These are phyloP conservation scores for Candida silvatica DNA, from an alignment of 805 yeast species.

Conservation along the genomic window DNA sequence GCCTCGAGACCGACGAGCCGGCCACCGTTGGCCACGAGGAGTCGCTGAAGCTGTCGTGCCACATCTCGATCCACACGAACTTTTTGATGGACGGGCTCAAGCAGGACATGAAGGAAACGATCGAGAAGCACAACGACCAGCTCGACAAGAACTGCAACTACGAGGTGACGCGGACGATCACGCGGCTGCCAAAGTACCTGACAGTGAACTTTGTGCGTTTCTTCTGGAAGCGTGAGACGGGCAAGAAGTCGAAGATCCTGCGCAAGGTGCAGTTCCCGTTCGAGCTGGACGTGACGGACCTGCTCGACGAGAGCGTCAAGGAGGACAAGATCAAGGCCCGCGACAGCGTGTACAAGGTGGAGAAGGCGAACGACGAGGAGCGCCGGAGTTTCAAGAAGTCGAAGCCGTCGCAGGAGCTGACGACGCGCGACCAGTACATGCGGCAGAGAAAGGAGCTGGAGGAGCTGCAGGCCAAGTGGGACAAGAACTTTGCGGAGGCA, in stretches of 20 bases:
- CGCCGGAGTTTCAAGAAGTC: constrained; percentile 65
- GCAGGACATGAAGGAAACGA: constrained; percentile 62
- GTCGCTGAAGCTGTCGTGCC: constrained; percentile 76
- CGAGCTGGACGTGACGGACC: constrained; percentile 79
- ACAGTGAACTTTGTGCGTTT: constrained; percentile 92
- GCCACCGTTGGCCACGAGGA: constrained; percentile 39
- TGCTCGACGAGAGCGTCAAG: constrained; percentile 73
- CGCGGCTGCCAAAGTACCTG: constrained; percentile 77
- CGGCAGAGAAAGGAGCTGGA: constrained; percentile 41
- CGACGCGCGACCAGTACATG: constrained; percentile 47
- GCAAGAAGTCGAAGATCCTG: constrained; percentile 85
- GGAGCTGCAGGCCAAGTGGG: constrained; percentile 42
- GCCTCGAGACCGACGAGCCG: constrained; percentile 44
- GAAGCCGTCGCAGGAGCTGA: constrained; percentile 28
- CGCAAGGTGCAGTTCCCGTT: constrained; percentile 94
- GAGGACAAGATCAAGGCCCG: constrained; percentile 59
- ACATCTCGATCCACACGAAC: constrained; percentile 77
- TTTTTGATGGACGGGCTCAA: constrained; percentile 79
- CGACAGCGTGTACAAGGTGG: constrained; percentile 68
- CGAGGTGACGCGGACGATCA: constrained; percentile 50
- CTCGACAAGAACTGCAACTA: constrained; percentile 67
- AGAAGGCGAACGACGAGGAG: constrained; percentile 66
- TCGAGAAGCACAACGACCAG: constrained; percentile 69
- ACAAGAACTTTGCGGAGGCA: constrained; percentile 32
- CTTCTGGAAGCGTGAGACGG: constrained; percentile 90